These are phyloP conservation scores for Pelargonium fulgidum DNA, from an alignment of 441 rosid species.

Conservation along the genomic window DNA sequence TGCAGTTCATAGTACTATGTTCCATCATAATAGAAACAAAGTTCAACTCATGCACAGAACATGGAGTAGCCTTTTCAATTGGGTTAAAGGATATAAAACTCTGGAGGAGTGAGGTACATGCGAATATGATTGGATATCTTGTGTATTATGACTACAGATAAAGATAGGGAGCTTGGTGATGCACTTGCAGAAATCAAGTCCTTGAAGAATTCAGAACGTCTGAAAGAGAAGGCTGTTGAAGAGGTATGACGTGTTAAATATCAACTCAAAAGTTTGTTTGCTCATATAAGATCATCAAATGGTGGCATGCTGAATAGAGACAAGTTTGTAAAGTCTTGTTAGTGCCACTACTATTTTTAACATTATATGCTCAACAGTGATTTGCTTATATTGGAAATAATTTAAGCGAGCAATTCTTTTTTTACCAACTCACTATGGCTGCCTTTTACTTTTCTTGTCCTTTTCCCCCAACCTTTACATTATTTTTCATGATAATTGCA, in stretches of 20 bases:
- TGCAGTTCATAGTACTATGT: too few species aligned
- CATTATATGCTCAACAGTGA: too few species aligned
- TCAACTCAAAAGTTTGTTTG: not conserved
- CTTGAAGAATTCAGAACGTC: conserved; percentile 26
- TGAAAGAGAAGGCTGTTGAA: conserved; percentile 30
- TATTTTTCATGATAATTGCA: conserved; percentile 10
- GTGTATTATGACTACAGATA: conserved; percentile 20
- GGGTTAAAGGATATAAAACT: not conserved
- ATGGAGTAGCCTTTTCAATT: not conserved
- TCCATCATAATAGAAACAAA: too few species aligned
- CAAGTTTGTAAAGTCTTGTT: too few species aligned
- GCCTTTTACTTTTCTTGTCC: not conserved
- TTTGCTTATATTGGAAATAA: too few species aligned
- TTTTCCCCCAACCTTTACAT: not conserved
- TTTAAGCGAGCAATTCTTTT: too few species aligned
- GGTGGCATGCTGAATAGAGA: too few species aligned
- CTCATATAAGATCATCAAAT: too few species aligned
- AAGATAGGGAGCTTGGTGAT: conserved; percentile 30
- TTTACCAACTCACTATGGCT: not conserved
- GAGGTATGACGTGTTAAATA: conserved; percentile 16
- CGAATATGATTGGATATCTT: not conserved
- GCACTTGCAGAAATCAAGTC: conserved; percentile 27
- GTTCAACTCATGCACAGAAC: not conserved
- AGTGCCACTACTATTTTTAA: too few species aligned
- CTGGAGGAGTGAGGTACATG: not conserved